phyloP scores from a whole-genome alignment of 2,329 filamentous ascomycete species.

The Hysterium pulicare region DNA sequence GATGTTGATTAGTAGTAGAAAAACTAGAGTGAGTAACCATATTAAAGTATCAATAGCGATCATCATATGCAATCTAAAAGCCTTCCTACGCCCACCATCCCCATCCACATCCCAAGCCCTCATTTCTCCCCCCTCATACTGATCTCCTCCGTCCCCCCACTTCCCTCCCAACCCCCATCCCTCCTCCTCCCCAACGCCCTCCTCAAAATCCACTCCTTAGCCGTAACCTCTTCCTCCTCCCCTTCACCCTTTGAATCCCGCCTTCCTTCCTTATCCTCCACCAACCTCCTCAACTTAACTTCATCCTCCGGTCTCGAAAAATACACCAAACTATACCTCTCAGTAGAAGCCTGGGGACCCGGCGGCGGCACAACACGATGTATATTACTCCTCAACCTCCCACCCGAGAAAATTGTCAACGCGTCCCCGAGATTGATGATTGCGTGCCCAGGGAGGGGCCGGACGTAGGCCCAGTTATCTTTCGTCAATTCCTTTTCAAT shows the following conservation, averaged over 20 bases:
- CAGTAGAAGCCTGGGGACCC: conserved; percentile 20
- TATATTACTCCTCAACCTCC: conserved; percentile 39
- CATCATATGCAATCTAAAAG: no score
- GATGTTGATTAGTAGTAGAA: no score
- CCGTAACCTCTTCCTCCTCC: conserved; percentile 32
- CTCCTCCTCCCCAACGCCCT: conserved; percentile 37
- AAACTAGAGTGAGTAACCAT: no score
- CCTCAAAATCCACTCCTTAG: conserved; percentile 44
- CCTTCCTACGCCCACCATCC: no score
- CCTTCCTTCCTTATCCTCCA: conserved; percentile 20
- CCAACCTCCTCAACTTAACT: conserved; percentile 24
- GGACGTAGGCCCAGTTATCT: conserved; percentile 51
- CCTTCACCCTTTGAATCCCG: conserved; percentile 10
- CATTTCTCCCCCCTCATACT: conserved; percentile 6
- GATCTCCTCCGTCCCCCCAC: conserved; percentile 32
- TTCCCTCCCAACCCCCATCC: conserved; percentile 26
- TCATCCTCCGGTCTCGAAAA: conserved; percentile 48
- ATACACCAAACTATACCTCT: conserved; percentile 54
- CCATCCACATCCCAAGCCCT: background rate
- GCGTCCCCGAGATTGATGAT: conserved; percentile 50
- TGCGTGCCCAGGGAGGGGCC: conserved; percentile 48
- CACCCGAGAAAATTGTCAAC: conserved; percentile 44
- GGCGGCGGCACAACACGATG: conserved; percentile 46
- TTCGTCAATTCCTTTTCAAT: conserved; percentile 17
- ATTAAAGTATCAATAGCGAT: no score